These are phyloP conservation scores for Jasminum sambac DNA, from an alignment of 257 asterid genomes.

Conservation along the genomic window DNA sequence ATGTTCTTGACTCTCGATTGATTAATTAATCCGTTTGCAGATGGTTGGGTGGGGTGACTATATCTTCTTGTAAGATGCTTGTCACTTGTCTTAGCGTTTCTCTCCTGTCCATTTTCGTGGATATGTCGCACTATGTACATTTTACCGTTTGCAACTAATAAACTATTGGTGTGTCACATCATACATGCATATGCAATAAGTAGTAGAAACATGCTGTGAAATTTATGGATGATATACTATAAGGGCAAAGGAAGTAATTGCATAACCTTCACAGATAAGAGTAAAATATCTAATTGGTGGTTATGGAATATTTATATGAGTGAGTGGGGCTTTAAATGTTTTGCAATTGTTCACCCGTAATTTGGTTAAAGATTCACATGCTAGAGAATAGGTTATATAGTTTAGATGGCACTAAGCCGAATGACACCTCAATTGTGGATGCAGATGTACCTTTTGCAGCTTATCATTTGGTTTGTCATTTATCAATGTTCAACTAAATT, in stretches of 20 bases:
- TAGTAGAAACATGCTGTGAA: neutral
- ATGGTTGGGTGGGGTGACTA: neutral
- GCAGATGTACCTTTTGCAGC: neutral
- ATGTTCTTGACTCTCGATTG: neutral
- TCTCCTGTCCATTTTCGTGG: neutral
- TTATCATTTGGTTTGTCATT: neutral
- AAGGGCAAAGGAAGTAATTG: too few relatives aligned
- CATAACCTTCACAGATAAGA: neutral
- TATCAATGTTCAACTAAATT: neutral
- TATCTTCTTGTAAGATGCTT: neutral
- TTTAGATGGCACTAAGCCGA: constrained; percentile 2
- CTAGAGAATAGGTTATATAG: neutral
- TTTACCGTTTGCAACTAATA: too few relatives aligned
- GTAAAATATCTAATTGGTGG: too few relatives aligned
- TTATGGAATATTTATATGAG: neutral
- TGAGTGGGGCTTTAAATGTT: constrained; percentile 5
- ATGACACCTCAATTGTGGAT: neutral
- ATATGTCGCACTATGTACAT: constrained; percentile 1
- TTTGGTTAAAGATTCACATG: constrained; percentile 7
- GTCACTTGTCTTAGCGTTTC: neutral
- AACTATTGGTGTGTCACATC: too few relatives aligned
- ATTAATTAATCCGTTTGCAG: neutral
- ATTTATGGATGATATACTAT: too few relatives aligned
- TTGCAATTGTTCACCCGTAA: neutral
- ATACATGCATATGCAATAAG: neutral